Evolutionary conservation across 345 rosid species (phyloP), one percentile per base, ranked within the genome.

Genomic region (Psidium friedrichsthalianum): DNA sequence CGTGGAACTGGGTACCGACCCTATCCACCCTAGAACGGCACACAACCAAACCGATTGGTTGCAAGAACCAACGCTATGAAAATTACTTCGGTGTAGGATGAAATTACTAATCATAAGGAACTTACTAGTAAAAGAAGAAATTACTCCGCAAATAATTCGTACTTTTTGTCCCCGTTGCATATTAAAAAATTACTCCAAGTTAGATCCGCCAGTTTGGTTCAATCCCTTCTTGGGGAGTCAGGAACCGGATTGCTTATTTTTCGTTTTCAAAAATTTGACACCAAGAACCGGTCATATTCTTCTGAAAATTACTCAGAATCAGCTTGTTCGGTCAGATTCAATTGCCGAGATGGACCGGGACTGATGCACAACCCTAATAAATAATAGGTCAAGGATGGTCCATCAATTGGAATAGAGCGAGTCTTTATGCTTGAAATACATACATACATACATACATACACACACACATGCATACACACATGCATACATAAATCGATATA

Each of bases 271-370:
- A 52, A 52, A 52, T 52, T 52, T 1, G 54, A 18, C 5, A 52
- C 5, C 16, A 15, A 6, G 22, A 20, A 20, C 8, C 3, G 3
- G 8, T 18, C 22, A 3, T 2, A 6, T 6, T 54, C 22, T 18
- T 3, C 5, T 53, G 21, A 15, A 6, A 53, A 64, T 3, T 8
- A 29, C 42, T 42, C 8, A 15, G 12, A 55, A 29, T 1, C 0
- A 0, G 6, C 4, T 0, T 0, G 2, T 59, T 2, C 20, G 0
- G 6, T 53, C 20, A 0, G 20, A 6, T 32, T 22, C 11, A 69
- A 0, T 1, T 4, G 6, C 5, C 0, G 0, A 0, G 40, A 2
- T 18, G 6, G 24, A 69, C 0, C 15, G 0, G 40, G 20, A 61
- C 0, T 4, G 1, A 61, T 7, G 9, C 42, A 29, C 9, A 32